These are phyloP conservation scores for Penicillium paneum DNA, from an alignment of 2,329 filamentous ascomycete species.

Conservation along the genomic window DNA sequence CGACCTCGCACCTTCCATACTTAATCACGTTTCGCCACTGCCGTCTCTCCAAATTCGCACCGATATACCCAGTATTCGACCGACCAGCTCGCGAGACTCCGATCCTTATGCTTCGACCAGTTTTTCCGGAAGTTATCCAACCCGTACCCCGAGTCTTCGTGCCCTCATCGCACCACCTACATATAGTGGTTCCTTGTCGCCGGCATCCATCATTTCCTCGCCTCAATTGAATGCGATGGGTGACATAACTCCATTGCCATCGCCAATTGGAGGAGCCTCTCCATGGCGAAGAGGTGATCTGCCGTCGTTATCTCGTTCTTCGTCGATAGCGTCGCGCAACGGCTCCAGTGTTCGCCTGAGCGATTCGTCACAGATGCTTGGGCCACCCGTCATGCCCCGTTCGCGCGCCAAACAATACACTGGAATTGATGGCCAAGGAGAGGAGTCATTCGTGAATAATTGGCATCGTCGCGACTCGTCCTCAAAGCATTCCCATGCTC, in stretches of 20 bases:
- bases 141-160: slow-evolving; percentile 46
- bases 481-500: slow-evolving; percentile 57
- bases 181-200: slow-evolving; percentile 49
- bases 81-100: slow-evolving; percentile 30
- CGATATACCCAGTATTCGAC: slow-evolving; percentile 27
- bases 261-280: slow-evolving; percentile 55
- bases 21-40: slow-evolving; percentile 13
- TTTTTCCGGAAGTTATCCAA: slow-evolving; percentile 42
- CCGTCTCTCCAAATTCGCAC: slow-evolving; percentile 39
- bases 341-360: slow-evolving; percentile 38
- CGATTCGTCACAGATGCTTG: slow-evolving; percentile 36
- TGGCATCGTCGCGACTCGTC: slow-evolving; percentile 28
- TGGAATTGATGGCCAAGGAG: slow-evolving; percentile 33
- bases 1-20: slow-evolving; percentile 8
- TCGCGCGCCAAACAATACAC: slow-evolving; percentile 42
- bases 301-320: slow-evolving; percentile 44
- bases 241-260: slow-evolving; percentile 75
- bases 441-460: slow-evolving; percentile 23
- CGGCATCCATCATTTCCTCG: slow-evolving; percentile 67
- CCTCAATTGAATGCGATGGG: slow-evolving; percentile 72
- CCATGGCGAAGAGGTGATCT: slow-evolving; percentile 53
- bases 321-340: slow-evolving; percentile 40
- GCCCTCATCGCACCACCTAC: slow-evolving; percentile 37
- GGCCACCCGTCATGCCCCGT: slow-evolving; percentile 27
- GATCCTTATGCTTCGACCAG: slow-evolving; percentile 34